phyloP scores from a whole-genome alignment of 176 grass and related monocot species.

The Puccinellia tenuiflora region DNA sequence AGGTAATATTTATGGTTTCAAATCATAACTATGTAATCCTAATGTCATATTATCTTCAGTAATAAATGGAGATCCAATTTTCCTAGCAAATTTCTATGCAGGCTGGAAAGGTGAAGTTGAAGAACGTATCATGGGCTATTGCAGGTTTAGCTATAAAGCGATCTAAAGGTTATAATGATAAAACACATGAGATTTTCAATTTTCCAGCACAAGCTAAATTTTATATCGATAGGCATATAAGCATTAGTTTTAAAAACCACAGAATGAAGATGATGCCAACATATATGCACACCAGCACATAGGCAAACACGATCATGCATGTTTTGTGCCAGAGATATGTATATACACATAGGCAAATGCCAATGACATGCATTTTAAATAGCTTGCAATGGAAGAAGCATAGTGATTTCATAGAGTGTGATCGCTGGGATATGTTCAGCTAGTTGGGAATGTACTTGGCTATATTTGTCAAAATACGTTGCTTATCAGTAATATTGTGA shows the following conservation, averaged over 20 bases:
- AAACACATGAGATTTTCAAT: neutral
- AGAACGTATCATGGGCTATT: conserved; percentile 94
- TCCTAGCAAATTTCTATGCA: conserved; percentile 31
- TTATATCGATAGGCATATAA: neutral
- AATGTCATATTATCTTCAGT: neutral
- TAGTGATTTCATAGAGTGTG: neutral
- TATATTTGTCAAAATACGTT: neutral
- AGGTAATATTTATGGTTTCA: conserved; percentile 33
- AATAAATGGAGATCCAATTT: conserved; percentile 10
- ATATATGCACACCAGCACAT: neutral
- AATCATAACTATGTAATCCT: conserved; percentile 1
- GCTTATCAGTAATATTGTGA: neutral
- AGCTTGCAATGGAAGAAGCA: neutral
- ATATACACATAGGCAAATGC: neutral
- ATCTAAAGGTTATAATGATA: conserved; percentile 62
- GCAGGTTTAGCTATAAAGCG: conserved; percentile 61
- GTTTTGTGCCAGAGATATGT: neutral
- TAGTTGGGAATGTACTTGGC: neutral
- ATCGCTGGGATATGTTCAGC: neutral
- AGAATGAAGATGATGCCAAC: neutral
- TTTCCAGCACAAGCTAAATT: neutral
- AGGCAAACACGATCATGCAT: neutral
- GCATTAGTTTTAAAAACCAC: neutral
- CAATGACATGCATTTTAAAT: neutral
- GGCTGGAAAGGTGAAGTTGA: conserved; percentile 80